phyloP scores from a whole-genome alignment of 2,329 filamentous ascomycete genomes.

The Beauveria australis region DNA sequence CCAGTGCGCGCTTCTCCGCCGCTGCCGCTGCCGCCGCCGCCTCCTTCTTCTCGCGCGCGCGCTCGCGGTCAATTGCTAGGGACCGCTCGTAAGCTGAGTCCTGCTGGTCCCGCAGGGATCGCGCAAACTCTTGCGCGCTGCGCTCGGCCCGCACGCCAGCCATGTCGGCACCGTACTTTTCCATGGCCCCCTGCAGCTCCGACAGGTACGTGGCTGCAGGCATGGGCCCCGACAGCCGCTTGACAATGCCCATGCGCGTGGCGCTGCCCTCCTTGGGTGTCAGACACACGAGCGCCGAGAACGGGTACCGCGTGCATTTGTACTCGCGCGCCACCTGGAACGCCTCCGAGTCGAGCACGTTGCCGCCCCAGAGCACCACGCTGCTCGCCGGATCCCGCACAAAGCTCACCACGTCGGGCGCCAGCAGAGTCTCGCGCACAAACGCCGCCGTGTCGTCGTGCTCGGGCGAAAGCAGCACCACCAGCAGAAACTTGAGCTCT shows the following conservation, averaged over 20 bases:
- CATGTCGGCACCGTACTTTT: constrained; percentile 68
- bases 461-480: constrained; percentile 81
- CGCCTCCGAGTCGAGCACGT: constrained; percentile 84
- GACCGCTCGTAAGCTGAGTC: constrained; percentile 91
- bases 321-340: constrained; percentile 88
- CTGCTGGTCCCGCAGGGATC: constrained; percentile 77
- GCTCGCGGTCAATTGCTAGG: constrained; percentile 78
- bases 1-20: constrained; percentile 53
- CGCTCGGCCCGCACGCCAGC: constrained; percentile 67
- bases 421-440: constrained; percentile 72
- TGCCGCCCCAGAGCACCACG: constrained; percentile 86
- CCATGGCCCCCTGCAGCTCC: constrained; percentile 66
- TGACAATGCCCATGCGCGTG: constrained; percentile 84
- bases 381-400: constrained; percentile 69
- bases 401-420: constrained; percentile 64
- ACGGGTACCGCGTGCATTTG: constrained; percentile 87
- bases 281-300: constrained; percentile 76
- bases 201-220: constrained; percentile 63
- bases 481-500: constrained; percentile 84
- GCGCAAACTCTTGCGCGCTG: constrained; percentile 70
- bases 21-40: constrained; percentile 64
- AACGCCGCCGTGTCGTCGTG: constrained; percentile 87
- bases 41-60: constrained; percentile 67
- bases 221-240: constrained; percentile 66
- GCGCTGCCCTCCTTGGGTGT: constrained; percentile 69